Conservation (phyloP, 306 rosid genomes). For the Datisca glomerata region DNA sequence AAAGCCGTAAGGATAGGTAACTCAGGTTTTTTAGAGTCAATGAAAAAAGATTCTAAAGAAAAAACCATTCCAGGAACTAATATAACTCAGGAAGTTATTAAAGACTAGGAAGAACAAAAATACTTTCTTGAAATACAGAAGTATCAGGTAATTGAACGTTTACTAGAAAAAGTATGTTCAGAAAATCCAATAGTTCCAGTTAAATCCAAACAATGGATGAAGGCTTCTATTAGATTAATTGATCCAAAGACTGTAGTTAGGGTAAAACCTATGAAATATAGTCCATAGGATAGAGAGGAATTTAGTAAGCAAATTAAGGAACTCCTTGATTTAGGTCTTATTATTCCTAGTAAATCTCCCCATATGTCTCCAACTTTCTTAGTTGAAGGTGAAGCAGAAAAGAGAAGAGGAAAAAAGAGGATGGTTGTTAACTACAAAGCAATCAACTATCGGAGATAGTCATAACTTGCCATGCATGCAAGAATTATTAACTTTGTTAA, state of each 20-base stretch:
- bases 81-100: not conserved
- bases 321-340: not conserved
- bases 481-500: not conserved
- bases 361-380: not conserved
- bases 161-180: not conserved
- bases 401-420: not conserved
- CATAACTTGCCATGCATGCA: not conserved
- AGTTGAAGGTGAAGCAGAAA: constrained; percentile 1
- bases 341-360: not conserved
- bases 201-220: not conserved
- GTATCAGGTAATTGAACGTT: not conserved
- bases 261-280: not conserved
- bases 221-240: not conserved
- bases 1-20: not conserved
- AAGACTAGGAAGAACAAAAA: not conserved
- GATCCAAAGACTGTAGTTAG: not conserved
- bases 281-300: not conserved
- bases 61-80: not conserved
- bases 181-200: not conserved
- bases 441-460: not conserved
- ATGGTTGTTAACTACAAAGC: constrained; percentile 1
- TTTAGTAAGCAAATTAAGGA: not conserved
- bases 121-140: not conserved
- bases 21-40: not conserved
- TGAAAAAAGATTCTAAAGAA: not conserved